These are phyloP conservation scores for Acacia melanoxylon DNA, from an alignment of 306 rosid genomes.

Conservation along the genomic window DNA sequence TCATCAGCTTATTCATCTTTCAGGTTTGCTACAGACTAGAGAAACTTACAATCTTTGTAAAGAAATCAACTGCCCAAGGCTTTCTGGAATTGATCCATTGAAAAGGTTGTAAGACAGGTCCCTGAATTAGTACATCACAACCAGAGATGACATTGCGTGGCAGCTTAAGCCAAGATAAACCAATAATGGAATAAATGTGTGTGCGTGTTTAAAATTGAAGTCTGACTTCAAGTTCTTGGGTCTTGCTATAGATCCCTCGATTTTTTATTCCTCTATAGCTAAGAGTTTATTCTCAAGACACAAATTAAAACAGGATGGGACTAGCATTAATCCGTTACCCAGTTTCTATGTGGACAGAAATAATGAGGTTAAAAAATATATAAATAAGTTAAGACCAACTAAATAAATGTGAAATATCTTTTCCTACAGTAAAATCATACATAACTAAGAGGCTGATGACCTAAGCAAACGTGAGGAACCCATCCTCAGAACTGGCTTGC, in stretches of 20 bases:
- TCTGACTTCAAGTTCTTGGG: constrained; percentile 10
- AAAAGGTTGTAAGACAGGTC: constrained; percentile 85
- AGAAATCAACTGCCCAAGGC: constrained; percentile 78
- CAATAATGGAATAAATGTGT: neutral
- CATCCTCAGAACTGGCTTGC: neutral
- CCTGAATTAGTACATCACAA: constrained; percentile 51
- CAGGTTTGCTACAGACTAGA: constrained; percentile 15
- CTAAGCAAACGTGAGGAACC: neutral
- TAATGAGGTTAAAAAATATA: neutral
- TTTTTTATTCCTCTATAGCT: constrained; percentile 2
- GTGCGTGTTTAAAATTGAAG: neutral
- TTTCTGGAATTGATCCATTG: constrained; percentile 92
- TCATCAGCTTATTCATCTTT: constrained; percentile 20
- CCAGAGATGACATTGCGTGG: constrained; percentile 31
- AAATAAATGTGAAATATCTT: neutral
- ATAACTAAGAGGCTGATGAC: neutral
- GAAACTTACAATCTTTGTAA: constrained; percentile 70
- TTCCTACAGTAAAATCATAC: neutral
- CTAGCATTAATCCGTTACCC: constrained; percentile 5
- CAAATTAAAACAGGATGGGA: neutral
- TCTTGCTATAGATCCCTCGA: constrained; percentile 12
- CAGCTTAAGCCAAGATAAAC: constrained; percentile 17
- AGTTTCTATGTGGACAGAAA: neutral
- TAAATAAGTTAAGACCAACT: neutral
- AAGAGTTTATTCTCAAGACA: neutral